Percentiles rank a stretch among this genome's conserved stretches.
Evolutionary conservation across 2,329 filamentous ascomycete species (phyloP).

Genomic region (Exophiala viscosa): DNA sequence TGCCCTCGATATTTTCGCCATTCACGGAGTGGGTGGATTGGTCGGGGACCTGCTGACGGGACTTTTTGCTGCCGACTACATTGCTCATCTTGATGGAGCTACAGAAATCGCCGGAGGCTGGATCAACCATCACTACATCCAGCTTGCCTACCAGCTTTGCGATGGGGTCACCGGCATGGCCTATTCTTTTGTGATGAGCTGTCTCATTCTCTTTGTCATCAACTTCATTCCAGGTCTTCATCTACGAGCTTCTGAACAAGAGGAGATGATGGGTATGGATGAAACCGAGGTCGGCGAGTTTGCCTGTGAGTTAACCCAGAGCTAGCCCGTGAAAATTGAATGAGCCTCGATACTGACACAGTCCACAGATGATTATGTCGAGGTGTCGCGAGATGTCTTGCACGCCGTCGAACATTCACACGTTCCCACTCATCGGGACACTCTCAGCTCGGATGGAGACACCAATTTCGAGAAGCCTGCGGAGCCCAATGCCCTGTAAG

Average conservation of each 20-base stretch:
- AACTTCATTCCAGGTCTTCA: slow-evolving; percentile 58
- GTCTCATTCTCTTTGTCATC: slow-evolving; percentile 52
- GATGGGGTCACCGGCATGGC: slow-evolving; percentile 54
- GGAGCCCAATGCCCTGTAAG: not conserved
- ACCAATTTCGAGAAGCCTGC: slow-evolving; percentile 2
- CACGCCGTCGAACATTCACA: slow-evolving; percentile 35
- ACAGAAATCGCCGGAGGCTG: slow-evolving; percentile 57
- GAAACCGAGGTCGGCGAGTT: slow-evolving; percentile 90
- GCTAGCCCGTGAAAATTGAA: not conserved
- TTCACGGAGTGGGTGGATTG: slow-evolving; percentile 58
- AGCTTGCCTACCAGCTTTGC: slow-evolving; percentile 57
- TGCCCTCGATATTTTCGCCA: slow-evolving; percentile 57
- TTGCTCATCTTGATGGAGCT: slow-evolving; percentile 52
- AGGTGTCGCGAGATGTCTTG: slow-evolving; percentile 69
- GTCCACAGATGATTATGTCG: slow-evolving; percentile 76
- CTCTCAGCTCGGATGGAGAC: slow-evolving; percentile 15
- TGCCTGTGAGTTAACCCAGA: slow-evolving; percentile 48
- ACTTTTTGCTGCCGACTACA: slow-evolving; percentile 51
- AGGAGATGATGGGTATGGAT: slow-evolving; percentile 54
- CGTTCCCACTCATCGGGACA: slow-evolving; percentile 1
- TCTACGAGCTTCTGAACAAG: slow-evolving; percentile 53
- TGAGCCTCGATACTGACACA: slow-evolving; percentile 6
- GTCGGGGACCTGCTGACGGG: slow-evolving; percentile 57
- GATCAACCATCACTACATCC: slow-evolving; percentile 52
- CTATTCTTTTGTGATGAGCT: slow-evolving; percentile 55